A percentile compares a stretch with the other conserved stretches of the same genome.
These are phyloP conservation scores for Aspergillus quadrilineatus DNA, from an alignment of 2,329 filamentous ascomycete species.

Conservation along the genomic window DNA sequence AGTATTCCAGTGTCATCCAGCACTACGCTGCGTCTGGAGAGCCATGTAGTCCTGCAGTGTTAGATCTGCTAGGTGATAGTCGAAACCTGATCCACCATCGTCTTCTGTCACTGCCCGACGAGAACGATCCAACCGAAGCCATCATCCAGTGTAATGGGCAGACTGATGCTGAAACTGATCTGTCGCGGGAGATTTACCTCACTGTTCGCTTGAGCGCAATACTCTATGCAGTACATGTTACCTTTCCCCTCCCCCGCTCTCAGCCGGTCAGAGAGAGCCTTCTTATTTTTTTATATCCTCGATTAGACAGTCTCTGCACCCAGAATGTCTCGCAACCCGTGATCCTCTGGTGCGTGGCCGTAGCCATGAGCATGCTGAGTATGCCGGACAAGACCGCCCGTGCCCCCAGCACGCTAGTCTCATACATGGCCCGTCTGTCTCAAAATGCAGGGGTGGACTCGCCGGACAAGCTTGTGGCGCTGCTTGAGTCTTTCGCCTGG, in stretches of 20 bases:
- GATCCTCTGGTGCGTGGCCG: neutral
- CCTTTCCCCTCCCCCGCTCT: neutral
- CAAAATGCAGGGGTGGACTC: neutral
- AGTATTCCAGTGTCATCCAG: conserved; percentile 6
- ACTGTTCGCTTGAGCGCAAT: conserved; percentile 1
- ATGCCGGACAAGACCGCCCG: neutral
- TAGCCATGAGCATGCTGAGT: neutral
- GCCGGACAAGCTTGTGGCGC: neutral
- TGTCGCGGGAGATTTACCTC: conserved; percentile 7
- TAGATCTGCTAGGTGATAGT: conserved; percentile 3
- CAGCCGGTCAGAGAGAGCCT: neutral
- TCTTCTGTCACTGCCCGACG: conserved; percentile 2
- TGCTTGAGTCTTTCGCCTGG: neutral
- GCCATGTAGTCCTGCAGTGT: neutral
- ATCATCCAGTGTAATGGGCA: neutral
- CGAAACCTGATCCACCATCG: conserved; percentile 8
- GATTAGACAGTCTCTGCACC: neutral
- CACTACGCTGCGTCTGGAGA: neutral
- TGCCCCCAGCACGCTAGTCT: neutral
- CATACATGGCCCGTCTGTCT: neutral
- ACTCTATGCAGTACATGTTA: conserved; percentile 5
- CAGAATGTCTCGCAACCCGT: neutral
- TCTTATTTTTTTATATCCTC: neutral
- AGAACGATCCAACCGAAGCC: neutral
- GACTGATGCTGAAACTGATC: neutral